These are phyloP conservation scores for Cercis canadensis DNA, from an alignment of 306 rosid species.

Conservation along the genomic window DNA sequence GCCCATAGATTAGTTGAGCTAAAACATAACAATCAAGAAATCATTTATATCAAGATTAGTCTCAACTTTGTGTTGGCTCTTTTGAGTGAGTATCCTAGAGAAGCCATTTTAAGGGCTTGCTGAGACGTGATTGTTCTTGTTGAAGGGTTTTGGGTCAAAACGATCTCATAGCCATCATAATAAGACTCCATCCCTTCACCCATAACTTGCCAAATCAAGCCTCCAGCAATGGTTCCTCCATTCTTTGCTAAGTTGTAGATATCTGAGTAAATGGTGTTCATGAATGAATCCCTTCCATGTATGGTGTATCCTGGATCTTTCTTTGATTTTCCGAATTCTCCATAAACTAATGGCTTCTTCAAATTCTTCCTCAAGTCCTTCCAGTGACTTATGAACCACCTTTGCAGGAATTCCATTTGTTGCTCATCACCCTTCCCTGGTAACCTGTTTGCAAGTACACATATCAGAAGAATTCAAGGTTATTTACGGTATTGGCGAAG, in stretches of 20 bases:
- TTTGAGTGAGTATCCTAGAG: conserved; percentile 28
- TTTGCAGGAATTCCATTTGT: conserved; percentile 51
- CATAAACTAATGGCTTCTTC: conserved; percentile 58
- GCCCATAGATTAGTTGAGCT: too few species aligned
- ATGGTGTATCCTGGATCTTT: conserved; percentile 40
- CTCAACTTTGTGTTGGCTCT: too few species aligned
- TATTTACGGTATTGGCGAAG: neutral
- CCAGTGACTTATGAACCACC: conserved; percentile 52
- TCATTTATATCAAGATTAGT: too few species aligned
- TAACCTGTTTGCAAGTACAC: conserved; percentile 37
- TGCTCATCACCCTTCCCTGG: conserved; percentile 32
- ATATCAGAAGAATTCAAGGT: neutral
- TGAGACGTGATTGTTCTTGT: conserved; percentile 39
- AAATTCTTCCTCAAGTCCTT: conserved; percentile 46
- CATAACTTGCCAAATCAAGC: conserved; percentile 59
- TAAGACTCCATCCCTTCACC: conserved; percentile 55
- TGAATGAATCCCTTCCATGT: conserved; percentile 39
- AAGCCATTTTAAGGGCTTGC: conserved; percentile 51
- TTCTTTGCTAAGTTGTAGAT: conserved; percentile 42
- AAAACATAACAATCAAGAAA: too few species aligned
- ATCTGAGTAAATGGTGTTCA: conserved; percentile 39
- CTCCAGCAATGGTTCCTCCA: conserved; percentile 55
- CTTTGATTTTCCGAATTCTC: conserved; percentile 58
- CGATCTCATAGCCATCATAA: conserved; percentile 57
- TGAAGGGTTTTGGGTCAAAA: conserved; percentile 48